Base-by-base conservation (phyloP, 768 basidiomycete species). In the Phylloporus rhodoxanthus region DNA sequence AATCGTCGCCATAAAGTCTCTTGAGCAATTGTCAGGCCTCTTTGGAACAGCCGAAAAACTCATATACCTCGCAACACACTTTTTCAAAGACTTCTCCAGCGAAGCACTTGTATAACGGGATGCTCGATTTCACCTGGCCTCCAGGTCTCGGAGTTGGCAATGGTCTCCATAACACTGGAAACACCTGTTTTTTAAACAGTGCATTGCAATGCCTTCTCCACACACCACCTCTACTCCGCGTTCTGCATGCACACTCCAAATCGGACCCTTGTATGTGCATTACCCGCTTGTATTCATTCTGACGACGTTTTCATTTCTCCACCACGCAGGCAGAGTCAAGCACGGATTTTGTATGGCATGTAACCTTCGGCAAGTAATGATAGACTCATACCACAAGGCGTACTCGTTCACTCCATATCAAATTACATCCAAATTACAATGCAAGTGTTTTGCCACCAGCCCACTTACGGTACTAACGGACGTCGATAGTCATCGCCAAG, bases 161-260 rank as follows among this genome's bases (percentile, higher is more conserved):
- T 43, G 93, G 93, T 1, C 71, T 97, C 40, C 75, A 79, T 61
- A 97, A 97, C 68, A 84, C 72, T 23, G 91, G 91, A 40, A 98
- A 97, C 63, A 95, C 91, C 2, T 99, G 96, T 69, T 99, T 95
- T 67, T 73, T 97, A 59, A 99, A 99, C 67, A 92, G 91, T 57
- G 89, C 86, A 19, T 70, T 98, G 43, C 96, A 99, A 71, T 92
- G 91, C 59, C 77, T 98, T 43, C 68, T 96, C 13, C 93, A 98
- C 62, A 97, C 95, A 1, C 83, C 93, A 8, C 91, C 94, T 2
- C 75, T 99, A 21, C 74, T 92, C 32, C 78, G 76, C 53, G 62
- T 86, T 37, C 65, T 91, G 33, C 45, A 69, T 36, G 65, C 65
- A 8, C 85, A 85, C 59, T 68, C 66, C 30, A 75, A 68, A 54